phyloP scores from a whole-genome alignment of 1,139 yeast species.

The Candida sanyaensis region DNA sequence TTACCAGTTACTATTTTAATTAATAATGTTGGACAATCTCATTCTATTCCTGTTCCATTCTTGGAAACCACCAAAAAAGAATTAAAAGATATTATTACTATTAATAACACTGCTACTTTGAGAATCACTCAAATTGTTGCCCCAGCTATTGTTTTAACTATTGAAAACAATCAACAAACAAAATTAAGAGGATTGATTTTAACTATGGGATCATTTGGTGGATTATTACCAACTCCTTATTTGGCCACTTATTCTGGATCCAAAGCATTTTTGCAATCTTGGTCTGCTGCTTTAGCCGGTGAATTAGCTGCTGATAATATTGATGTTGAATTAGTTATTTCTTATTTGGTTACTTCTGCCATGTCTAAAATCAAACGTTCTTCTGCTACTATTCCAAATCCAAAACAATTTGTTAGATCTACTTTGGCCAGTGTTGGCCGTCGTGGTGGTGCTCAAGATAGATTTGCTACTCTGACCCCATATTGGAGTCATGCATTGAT shows the following conservation, averaged over 20 bases:
- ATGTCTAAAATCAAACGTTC: slow-evolving; percentile 91
- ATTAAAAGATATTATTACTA: slow-evolving; percentile 73
- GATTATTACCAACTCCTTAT: slow-evolving; percentile 87
- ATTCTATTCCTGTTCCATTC: slow-evolving; percentile 93
- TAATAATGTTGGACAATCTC: slow-evolving; percentile 95
- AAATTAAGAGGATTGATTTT: slow-evolving; percentile 69
- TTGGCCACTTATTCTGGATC: slow-evolving; percentile 96
- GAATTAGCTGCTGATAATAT: slow-evolving; percentile 69
- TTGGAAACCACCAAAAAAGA: slow-evolving; percentile 75
- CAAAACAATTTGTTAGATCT: slow-evolving; percentile 72
- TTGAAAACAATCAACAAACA: slow-evolving; percentile 29
- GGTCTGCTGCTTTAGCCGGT: slow-evolving; percentile 90
- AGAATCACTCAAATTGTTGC: slow-evolving; percentile 76
- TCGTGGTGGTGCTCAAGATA: slow-evolving; percentile 89
- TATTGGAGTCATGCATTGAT: slow-evolving; percentile 92
- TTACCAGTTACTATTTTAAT: slow-evolving; percentile 72
- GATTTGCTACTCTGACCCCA: slow-evolving; percentile 86
- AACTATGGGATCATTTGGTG: slow-evolving; percentile 98
- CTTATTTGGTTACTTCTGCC: slow-evolving; percentile 93
- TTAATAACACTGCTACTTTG: slow-evolving; percentile 84
- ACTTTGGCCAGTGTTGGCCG: slow-evolving; percentile 73
- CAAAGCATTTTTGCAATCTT: slow-evolving; percentile 88
- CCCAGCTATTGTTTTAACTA: slow-evolving; percentile 64
- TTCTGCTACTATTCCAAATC: slow-evolving; percentile 77
- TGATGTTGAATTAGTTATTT: slow-evolving; percentile 83